A percentile compares a stretch with the other conserved stretches of the same genome.
These are phyloP conservation scores for Hirschfeldia incana DNA, from an alignment of 345 rosid genomes.

Conservation along the genomic window DNA sequence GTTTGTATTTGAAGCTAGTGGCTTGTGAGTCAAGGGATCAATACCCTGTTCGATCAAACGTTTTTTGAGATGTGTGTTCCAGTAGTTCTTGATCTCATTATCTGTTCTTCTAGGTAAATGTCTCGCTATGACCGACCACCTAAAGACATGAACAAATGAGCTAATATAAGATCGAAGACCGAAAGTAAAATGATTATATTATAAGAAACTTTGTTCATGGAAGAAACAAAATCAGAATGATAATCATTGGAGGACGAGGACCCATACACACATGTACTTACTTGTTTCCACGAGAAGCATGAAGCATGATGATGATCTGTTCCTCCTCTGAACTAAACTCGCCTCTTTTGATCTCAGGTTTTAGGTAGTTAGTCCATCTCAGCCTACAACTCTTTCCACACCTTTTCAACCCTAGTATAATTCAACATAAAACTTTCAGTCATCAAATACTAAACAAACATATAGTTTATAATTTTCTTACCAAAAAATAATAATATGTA, in stretches of 20 bases:
- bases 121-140: conserved; percentile 76
- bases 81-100: conserved; percentile 69
- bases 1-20: conserved; percentile 30
- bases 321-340: conserved; percentile 47
- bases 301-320: conserved; percentile 47
- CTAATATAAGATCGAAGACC: background rate
- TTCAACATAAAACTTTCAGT: background rate
- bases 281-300: conserved; percentile 54
- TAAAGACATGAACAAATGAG: conserved; percentile 9
- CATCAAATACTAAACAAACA: background rate
- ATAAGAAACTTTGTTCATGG: background rate
- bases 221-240: background rate
- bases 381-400: conserved; percentile 56
- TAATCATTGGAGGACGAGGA: background rate
- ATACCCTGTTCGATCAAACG: conserved; percentile 71
- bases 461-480: too few species aligned
- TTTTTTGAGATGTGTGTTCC: conserved; percentile 73
- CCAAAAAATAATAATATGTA: background rate
- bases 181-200: background rate
- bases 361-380: conserved; percentile 48
- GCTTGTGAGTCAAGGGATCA: conserved; percentile 76
- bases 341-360: conserved; percentile 50
- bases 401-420: conserved; percentile 41
- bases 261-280: conserved; percentile 10
- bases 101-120: conserved; percentile 69